Evolutionary conservation across 371 early-diverging fungal species (phyloP).

Genomic region (Zopfochytrium polystomum): DNA sequence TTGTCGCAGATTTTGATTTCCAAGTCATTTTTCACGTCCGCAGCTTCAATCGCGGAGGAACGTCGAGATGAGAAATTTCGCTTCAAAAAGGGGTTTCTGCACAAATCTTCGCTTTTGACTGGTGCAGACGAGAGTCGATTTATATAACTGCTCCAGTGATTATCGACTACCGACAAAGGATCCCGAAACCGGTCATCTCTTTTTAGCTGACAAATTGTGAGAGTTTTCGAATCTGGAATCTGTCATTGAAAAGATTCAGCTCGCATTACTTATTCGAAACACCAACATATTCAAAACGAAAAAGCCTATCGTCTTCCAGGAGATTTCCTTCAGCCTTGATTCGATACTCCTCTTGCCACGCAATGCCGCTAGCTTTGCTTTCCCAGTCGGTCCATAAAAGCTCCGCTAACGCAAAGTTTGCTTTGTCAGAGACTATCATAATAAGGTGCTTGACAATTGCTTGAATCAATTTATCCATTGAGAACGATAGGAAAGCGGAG

Average conservation of each 20-base stretch:
- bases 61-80: background rate
- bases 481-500: slow-evolving; percentile 80
- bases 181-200: slow-evolving; percentile 65
- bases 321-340: slow-evolving; percentile 75
- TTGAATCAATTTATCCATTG: slow-evolving; percentile 81
- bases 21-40: slow-evolving; percentile 64
- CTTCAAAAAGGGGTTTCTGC: background rate
- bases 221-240: slow-evolving; percentile 42
- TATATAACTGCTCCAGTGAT: slow-evolving; percentile 56
- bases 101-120: slow-evolving; percentile 10
- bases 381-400: slow-evolving; percentile 61
- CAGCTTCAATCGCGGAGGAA: slow-evolving; percentile 18
- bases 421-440: slow-evolving; percentile 53
- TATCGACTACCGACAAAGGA: background rate
- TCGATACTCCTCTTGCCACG: slow-evolving; percentile 77
- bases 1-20: slow-evolving; percentile 88
- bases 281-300: slow-evolving; percentile 79
- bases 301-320: slow-evolving; percentile 77
- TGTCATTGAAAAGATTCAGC: slow-evolving; percentile 17
- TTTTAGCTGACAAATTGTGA: slow-evolving; percentile 81
- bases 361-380: slow-evolving; percentile 50
- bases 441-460: slow-evolving; percentile 74
- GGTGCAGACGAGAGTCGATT: slow-evolving; percentile 50
- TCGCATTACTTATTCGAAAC: slow-evolving; percentile 1
- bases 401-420: slow-evolving; percentile 56